Base-by-base conservation (phyloP, 768 basidiomycete species). In the Flagelloscypha sp. region DNA sequence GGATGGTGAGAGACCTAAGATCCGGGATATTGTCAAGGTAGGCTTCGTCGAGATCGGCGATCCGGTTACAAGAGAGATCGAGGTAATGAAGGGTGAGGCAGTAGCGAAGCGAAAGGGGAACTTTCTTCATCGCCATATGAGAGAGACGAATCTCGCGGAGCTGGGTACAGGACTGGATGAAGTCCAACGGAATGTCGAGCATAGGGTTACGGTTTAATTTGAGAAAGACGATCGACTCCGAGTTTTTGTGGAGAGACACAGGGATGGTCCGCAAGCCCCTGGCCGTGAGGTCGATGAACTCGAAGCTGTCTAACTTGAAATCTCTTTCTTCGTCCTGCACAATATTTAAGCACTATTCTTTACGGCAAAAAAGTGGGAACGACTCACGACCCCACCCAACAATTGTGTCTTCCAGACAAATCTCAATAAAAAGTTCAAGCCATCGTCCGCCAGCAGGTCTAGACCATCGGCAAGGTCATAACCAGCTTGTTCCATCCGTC, bases 161-260 rank as follows among this genome's bases (percentile, higher is more conserved):
- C 5, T 67, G 73, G 1, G 74, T 74, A 52, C 90, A 94, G 5
- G 82, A 76, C 56, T 95, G 87, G 38, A 95, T 82, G 53, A 99
- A 99, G 58, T 98, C 95, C 33, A 89, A 78, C 1, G 94, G 95
- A 23, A 98, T 83, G 56, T 98, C 93, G 36, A 93, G 73, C 75
- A 94, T 88, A 2, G 93, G 90, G 53, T 98, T 99, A 28, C 86
- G 78, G 3, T 90, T 94, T 10, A 98, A 72, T 41, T 84, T 86
- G 40, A 98, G 80, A 25, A 71, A 79, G 39, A 85, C 65, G 48
- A 99, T 92, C 17, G 74, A 73, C 45, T 84, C 79, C 1, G 92
- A 90, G 40, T 88, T 77, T 36, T 75, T 71, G 55, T 99, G 84
- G 9, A 97, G 67, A 39, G 77, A 66, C 46, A 94, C 79, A 1